Percentiles rank a stretch among this genome's conserved stretches.
Conservation (phyloP, 148 eudicot species). For the Beta vulgaris region DNA sequence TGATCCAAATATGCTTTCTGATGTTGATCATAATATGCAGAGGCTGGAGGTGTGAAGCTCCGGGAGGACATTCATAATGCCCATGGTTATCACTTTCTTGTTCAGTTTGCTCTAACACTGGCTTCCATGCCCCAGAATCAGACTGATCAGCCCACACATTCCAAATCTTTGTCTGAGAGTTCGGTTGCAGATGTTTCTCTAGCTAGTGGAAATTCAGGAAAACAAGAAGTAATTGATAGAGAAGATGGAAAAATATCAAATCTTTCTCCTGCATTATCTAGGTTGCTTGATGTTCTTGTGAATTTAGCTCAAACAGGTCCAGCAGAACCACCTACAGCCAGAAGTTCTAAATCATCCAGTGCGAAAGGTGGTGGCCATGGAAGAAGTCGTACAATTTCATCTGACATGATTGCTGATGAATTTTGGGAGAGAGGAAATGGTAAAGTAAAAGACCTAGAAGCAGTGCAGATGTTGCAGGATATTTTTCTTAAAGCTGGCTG, state of each 20-base stretch:
- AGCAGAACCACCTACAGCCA: slow-evolving; percentile 42
- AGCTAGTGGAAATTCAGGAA: slow-evolving; percentile 24
- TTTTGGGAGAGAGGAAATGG: slow-evolving; percentile 67
- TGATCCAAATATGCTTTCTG: slow-evolving; percentile 17
- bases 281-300: slow-evolving; percentile 94
- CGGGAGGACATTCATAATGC: slow-evolving; percentile 99
- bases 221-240: slow-evolving; percentile 35
- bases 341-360: slow-evolving; percentile 43
- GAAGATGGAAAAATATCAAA: slow-evolving; percentile 40
- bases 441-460: slow-evolving; percentile 91
- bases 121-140: slow-evolving; percentile 44
- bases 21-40: slow-evolving; percentile 41
- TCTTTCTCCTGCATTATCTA: slow-evolving; percentile 80
- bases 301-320: slow-evolving; percentile 82
- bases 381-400: slow-evolving; percentile 59
- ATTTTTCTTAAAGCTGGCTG: slow-evolving; percentile 88
- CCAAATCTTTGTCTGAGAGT: slow-evolving; percentile 40
- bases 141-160: slow-evolving; percentile 31
- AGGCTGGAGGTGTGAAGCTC: slow-evolving; percentile 85
- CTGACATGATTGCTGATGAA: slow-evolving; percentile 58
- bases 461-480: slow-evolving; percentile 96
- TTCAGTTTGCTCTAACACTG: slow-evolving; percentile 88
- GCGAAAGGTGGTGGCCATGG: slow-evolving; percentile 60
- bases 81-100: slow-evolving; percentile 94
- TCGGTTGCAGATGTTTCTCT: slow-evolving; percentile 34